Evolutionary conservation across 768 basidiomycete genomes (phyloP), one percentile per base, ranked within the genome.

Genomic region (Candolleomyces efflorescens): DNA sequence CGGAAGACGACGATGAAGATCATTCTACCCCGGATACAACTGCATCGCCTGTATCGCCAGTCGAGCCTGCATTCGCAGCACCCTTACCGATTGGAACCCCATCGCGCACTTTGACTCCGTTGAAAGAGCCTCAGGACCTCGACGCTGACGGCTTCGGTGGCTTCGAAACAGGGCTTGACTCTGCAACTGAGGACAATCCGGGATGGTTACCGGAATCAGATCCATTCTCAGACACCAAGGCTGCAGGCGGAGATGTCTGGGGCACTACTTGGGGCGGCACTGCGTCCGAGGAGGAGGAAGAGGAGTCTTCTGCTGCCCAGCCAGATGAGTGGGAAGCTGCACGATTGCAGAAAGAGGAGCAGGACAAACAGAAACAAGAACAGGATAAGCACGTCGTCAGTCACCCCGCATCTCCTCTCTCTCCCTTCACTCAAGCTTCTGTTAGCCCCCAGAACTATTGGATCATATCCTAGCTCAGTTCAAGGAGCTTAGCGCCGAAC

Each of bases 321-420:
- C 64, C 68, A 5, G 86, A 90, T 64, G 86, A 87, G 68, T 90
- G 89, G 89, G 87, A 87, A 61, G 63, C 68, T 10, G 86, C 87
- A 12, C 80, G 74, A 59, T 75, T 72, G 63, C 72, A 80, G 59
- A 86, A 88, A 63, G 80, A 80, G 60, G 78, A 76, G 59, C 76
- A 82, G 64, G 82, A n/a, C n/a, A n/a, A n/a, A n/a, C n/a, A n/a
- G 59, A 86, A 88, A 63, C 80, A 80, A 60, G 78, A 76, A 58
- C 76, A 82, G 64, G 82, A 90, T 66, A 77, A 77, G 45, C 76
- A 80, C 66, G 83, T 90, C 67, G 90, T 90, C 71, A 71, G 89
- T 76, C 52, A 39, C 53, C 55, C 41, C 58, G 59, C 63, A 53
- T 45, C 59, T 59, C 46, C 46, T 56, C 65, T 54, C 64, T 56